A percentile compares a stretch with the other conserved stretches of the same genome.
Evolutionary conservation across 805 yeast species (phyloP).

Genomic region (Candida sithepensis): DNA sequence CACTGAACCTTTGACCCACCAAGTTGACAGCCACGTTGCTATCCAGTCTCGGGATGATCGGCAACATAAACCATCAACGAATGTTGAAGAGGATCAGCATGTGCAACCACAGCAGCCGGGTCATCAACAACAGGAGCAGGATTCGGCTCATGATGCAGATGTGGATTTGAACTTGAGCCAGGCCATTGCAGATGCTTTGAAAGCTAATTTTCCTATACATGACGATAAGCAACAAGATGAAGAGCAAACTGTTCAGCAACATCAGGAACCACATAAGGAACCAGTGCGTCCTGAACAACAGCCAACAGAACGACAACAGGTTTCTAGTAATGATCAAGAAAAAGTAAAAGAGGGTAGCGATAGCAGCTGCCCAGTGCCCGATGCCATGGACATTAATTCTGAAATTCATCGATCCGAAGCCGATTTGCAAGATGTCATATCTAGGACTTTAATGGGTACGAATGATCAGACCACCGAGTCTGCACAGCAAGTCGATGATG

Average conservation of each 20-base stretch:
- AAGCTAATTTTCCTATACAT: conserved; percentile 12
- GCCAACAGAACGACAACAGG: background rate
- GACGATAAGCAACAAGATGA: too few species aligned
- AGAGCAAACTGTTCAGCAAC: too few species aligned
- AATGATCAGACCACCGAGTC: background rate
- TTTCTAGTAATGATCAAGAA: background rate
- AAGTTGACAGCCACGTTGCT: too few species aligned
- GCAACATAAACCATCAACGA: too few species aligned
- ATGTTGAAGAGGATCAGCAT: too few species aligned
- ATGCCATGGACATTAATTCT: background rate
- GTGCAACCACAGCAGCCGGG: background rate
- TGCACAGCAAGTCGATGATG: too few species aligned
- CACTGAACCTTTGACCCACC: background rate
- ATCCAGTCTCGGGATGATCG: too few species aligned
- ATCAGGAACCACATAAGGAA: background rate
- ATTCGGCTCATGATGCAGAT: background rate
- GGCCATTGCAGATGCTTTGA: conserved; percentile 26
- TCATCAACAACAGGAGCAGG: background rate
- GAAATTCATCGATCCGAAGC: conserved; percentile 2
- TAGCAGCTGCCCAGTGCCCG: background rate
- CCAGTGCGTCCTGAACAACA: too few species aligned
- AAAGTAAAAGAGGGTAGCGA: too few species aligned
- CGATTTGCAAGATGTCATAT: conserved; percentile 19
- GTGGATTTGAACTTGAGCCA: conserved; percentile 17
- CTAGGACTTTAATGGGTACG: conserved; percentile 14